Evolutionary conservation across 192 early-diverging fungal species (phyloP).

Genomic region (Backusella psychrophila): DNA sequence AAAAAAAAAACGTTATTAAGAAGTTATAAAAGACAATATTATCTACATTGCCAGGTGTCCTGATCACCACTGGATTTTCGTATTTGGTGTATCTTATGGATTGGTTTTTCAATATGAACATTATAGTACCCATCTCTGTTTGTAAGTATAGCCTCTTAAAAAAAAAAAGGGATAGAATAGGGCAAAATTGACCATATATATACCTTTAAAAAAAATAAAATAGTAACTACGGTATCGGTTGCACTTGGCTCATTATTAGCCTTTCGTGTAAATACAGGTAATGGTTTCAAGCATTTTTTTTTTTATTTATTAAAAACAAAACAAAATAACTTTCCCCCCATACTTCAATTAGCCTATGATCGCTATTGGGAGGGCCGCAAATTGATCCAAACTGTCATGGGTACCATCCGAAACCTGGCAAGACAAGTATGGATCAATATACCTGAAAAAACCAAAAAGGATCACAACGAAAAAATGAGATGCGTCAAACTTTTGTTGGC

Average conservation of each 20-base stretch:
- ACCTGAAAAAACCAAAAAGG: conserved; percentile 40
- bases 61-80: conserved; percentile 15
- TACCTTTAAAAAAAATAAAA: background rate
- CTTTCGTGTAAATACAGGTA: conserved; percentile 76
- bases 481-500: conserved; percentile 53
- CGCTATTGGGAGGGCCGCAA: conserved; percentile 80
- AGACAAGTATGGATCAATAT: conserved; percentile 68
- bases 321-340: background rate
- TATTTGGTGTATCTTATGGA: conserved; percentile 12
- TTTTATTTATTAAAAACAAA: no score
- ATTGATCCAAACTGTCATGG: conserved; percentile 57
- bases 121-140: conserved; percentile 20
- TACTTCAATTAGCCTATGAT: conserved; percentile 41
- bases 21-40: background rate
- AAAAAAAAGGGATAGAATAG: no score
- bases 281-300: background rate
- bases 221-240: conserved; percentile 51
- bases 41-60: conserved; percentile 21
- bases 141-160: background rate
- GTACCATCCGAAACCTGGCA: conserved; percentile 66
- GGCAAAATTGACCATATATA: background rate
- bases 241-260: conserved; percentile 70
- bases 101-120: background rate
- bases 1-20: no score
- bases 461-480: conserved; percentile 53